Base-by-base conservation (phyloP, 2,329 filamentous ascomycete genomes). In the Dactylella cylindrospora region DNA sequence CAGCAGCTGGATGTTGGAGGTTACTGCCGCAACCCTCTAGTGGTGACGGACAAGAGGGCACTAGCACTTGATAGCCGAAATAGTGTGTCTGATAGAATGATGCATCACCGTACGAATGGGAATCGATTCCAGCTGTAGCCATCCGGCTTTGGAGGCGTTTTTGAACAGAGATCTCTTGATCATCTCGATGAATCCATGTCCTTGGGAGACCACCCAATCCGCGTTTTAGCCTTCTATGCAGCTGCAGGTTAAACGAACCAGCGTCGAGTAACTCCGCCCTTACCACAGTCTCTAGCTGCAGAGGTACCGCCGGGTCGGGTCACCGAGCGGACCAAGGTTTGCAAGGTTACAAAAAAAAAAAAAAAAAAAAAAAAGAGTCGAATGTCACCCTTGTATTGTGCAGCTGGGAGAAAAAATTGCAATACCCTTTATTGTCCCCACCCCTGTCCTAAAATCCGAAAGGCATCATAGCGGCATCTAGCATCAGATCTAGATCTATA, bases 401-500 rank as follows among this genome's bases (percentile, higher is more conserved):
- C n/a, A n/a, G n/a, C n/a, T n/a, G n/a, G n/a, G n/a, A n/a, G n/a
- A n/a, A n/a, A n/a, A n/a, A n/a, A n/a, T n/a, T n/a, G n/a, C n/a
- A n/a, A n/a, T n/a, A n/a, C 57, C 49, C 49, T 33, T 49, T 54
- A 31, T 41, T 38, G 49, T 49, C 44, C 13, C 23, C 26, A 62
- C 57, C 57, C 57, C 49, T 62, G 41, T 44, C 28, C 36, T 36
- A 39, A 61, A 47, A 43, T 52, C 49, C 46, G 49, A 52, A 49
- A 54, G 29, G 36, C 33, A 51, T 53, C 55, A 23, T 40, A 62
- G 57, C 57, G 57, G 57, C 49, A 62, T 54, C 49, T 33, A 19
- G 46, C 43, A 54, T 62, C 38, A 44, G 45, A 54, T 62, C 49
- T 54, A 62, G 57, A 62, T 54, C 49, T 62, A 62, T 62, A 62